These are phyloP conservation scores for Phaffia australis DNA, from an alignment of 768 basidiomycete genomes.

Conservation along the genomic window DNA sequence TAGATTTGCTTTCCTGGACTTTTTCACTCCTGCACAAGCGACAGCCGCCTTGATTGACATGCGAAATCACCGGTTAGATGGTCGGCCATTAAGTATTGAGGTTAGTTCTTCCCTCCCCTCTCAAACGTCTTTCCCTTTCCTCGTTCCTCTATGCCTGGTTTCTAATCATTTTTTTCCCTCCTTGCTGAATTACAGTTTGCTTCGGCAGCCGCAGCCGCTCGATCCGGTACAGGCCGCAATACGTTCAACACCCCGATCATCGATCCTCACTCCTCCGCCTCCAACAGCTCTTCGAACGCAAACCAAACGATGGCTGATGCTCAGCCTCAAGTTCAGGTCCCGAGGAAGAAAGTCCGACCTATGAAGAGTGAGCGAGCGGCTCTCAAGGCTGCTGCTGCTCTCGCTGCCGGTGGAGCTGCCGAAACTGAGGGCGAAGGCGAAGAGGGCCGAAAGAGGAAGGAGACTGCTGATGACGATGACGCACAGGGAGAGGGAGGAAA, in stretches of 20 bases:
- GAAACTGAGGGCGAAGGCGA: constrained; percentile 19
- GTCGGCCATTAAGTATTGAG: constrained; percentile 65
- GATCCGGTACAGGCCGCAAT: constrained; percentile 29
- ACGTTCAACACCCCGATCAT: constrained; percentile 26
- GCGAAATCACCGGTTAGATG: constrained; percentile 71
- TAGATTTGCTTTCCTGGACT: constrained; percentile 93
- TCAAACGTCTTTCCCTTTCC: not conserved
- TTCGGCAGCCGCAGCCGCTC: constrained; percentile 35
- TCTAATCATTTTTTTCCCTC: constrained; percentile 26
- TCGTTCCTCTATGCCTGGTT: constrained; percentile 23
- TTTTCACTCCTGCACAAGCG: constrained; percentile 63
- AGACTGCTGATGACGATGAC: constrained; percentile 15
- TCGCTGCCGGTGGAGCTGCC: constrained; percentile 6
- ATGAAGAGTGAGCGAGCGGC: constrained; percentile 22
- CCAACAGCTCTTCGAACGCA: not conserved
- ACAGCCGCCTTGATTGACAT: constrained; percentile 71
- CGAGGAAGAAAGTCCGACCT: constrained; percentile 16
- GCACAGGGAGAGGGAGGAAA: constrained; percentile 28
- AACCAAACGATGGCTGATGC: not conserved
- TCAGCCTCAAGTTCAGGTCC: constrained; percentile 8
- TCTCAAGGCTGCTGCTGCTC: constrained; percentile 12
- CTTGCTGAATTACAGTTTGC: constrained; percentile 32
- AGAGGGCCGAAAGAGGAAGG: constrained; percentile 14
- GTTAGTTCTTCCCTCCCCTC: constrained; percentile 27
- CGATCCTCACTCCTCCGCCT: constrained; percentile 1